phyloP scores from a whole-genome alignment of 1,139 yeast species.

The Entelexis sorbosivorans region DNA sequence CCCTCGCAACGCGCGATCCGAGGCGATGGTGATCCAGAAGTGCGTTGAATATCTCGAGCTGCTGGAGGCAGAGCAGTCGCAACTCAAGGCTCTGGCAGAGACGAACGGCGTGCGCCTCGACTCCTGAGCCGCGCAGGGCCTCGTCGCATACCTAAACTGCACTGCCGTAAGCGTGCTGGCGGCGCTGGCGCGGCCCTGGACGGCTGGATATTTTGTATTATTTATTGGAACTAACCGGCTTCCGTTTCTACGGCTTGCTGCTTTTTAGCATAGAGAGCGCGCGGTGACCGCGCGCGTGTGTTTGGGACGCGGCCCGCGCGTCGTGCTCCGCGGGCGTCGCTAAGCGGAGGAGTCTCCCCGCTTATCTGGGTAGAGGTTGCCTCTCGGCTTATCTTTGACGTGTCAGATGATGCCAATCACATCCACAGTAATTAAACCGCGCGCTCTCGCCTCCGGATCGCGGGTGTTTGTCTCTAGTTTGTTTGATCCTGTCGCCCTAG shows the following conservation, averaged over 20 bases:
- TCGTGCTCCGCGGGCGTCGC: neutral
- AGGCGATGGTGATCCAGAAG: conserved; percentile 34
- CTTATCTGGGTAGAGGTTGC: conserved; percentile 1
- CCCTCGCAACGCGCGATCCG: conserved; percentile 33
- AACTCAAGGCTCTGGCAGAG: conserved; percentile 27
- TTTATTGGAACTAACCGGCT: no score
- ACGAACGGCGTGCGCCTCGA: conserved; percentile 4
- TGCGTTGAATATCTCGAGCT: conserved; percentile 29
- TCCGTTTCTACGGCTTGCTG: no score
- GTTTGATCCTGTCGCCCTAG: neutral
- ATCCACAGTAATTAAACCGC: neutral
- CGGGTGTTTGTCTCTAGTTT: no score
- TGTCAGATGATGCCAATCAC: neutral
- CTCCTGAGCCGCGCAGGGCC: neutral
- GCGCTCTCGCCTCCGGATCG: no score
- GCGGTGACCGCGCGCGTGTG: no score
- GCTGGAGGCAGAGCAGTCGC: conserved; percentile 28
- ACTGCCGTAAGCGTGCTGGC: no score
- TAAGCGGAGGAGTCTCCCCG: neutral
- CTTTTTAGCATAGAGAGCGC: no score
- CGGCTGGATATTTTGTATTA: no score
- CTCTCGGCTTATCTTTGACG: neutral
- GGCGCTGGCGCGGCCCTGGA: no score
- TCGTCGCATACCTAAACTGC: neutral
- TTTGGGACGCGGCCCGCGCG: neutral